A percentile compares a stretch with the other conserved stretches of the same genome.
Evolutionary conservation across 306 rosid species (phyloP).

Genomic region (Alnus glutinosa): DNA sequence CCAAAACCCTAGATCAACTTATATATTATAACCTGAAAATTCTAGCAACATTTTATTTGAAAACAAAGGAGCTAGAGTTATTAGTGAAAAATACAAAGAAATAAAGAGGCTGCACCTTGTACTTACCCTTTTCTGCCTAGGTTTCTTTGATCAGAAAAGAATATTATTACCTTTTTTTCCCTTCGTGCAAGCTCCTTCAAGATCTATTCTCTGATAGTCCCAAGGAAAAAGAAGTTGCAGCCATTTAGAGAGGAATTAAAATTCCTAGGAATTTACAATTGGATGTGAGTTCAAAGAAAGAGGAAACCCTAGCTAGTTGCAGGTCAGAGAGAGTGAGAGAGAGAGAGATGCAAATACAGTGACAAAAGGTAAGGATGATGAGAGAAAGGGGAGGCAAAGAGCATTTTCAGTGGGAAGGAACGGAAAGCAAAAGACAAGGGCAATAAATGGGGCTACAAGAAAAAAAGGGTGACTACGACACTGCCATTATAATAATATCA

Average conservation of each 20-base stretch:
- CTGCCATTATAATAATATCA: conserved; percentile 36
- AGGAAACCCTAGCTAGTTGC: conserved; percentile 76
- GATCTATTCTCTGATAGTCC: conserved; percentile 44
- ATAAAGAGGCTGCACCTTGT: neutral
- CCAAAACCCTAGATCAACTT: conserved; percentile 25
- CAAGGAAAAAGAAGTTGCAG: conserved; percentile 44
- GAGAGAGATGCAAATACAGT: conserved; percentile 49
- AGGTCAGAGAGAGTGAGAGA: conserved; percentile 30
- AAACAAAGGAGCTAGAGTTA: neutral
- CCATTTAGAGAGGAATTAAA: conserved; percentile 30
- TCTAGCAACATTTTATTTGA: conserved; percentile 16
- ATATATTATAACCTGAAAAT: conserved; percentile 17
- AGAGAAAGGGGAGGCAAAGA: conserved; percentile 68
- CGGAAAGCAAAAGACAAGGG: conserved; percentile 37
- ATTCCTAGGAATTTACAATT: conserved; percentile 40
- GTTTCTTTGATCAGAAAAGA: conserved; percentile 17
- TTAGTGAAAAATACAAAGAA: neutral
- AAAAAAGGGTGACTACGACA: conserved; percentile 29
- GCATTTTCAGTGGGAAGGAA: conserved; percentile 45
- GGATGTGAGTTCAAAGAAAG: conserved; percentile 46
- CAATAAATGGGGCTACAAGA: conserved; percentile 25
- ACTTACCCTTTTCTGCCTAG: conserved; percentile 16
- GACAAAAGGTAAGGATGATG: conserved; percentile 40
- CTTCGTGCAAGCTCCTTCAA: conserved; percentile 29
- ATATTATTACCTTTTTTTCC: conserved; percentile 41